Percentiles rank a stretch among this genome's conserved stretches.
phyloP scores from a whole-genome alignment of 2,329 filamentous ascomycete genomes.

The Fusarium paranaense region DNA sequence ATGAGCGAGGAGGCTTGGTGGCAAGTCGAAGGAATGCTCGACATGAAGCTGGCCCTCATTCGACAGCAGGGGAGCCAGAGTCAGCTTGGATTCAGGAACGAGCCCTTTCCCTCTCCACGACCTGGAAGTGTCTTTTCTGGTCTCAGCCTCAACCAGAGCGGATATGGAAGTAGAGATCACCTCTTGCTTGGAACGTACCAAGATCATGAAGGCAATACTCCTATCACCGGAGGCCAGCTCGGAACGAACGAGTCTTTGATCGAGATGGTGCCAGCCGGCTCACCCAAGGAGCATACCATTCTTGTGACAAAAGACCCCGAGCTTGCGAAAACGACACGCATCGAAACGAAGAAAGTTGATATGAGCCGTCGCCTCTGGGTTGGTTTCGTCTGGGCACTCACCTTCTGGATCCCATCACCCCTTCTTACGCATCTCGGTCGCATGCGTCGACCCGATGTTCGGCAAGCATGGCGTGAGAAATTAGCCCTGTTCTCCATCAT shows the following conservation, averaged over 20 bases:
- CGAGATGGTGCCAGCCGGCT: not conserved
- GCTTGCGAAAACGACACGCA: conserved; percentile 78
- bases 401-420: conserved; percentile 94
- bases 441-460: conserved; percentile 97
- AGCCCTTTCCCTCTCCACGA: conserved; percentile 72
- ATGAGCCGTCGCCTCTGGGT: conserved; percentile 81
- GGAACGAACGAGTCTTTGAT: not conserved
- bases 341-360: conserved; percentile 76
- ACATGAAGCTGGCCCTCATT: conserved; percentile 77
- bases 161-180: conserved; percentile 78
- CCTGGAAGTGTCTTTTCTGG: not conserved
- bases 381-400: conserved; percentile 83
- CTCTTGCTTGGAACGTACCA: conserved; percentile 51
- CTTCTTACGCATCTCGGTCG: conserved; percentile 82
- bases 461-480: conserved; percentile 98
- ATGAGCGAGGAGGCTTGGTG: conserved; percentile 95
- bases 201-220: not conserved
- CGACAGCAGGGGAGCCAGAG: conserved; percentile 58
- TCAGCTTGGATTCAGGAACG: conserved; percentile 58
- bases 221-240: not conserved
- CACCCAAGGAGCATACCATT: not conserved
- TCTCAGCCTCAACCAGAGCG: conserved; percentile 68
- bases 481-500: conserved; percentile 86
- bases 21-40: conserved; percentile 97
- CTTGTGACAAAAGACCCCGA: conserved; percentile 71